These are phyloP conservation scores for Orbilia ellipsospora DNA, from an alignment of 2,329 filamentous ascomycete species.

Conservation along the genomic window DNA sequence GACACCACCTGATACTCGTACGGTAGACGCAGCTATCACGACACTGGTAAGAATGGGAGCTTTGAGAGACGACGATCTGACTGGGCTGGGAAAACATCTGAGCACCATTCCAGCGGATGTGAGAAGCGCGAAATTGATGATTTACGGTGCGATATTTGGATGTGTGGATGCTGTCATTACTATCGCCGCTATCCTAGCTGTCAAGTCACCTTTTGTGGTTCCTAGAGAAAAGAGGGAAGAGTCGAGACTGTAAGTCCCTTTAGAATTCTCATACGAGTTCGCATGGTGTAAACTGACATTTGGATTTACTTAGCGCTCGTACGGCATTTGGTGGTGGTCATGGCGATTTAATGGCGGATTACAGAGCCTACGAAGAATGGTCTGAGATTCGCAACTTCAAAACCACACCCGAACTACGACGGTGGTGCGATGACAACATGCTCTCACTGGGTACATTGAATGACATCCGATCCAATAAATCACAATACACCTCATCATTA, in stretches of 20 bases:
- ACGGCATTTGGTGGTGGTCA: constrained; percentile 78
- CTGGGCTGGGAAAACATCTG: constrained; percentile 90
- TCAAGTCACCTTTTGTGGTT: constrained; percentile 84
- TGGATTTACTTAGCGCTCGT: constrained; percentile 66
- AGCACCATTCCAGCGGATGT: constrained; percentile 89
- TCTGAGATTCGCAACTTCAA: constrained; percentile 63
- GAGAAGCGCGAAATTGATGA: constrained; percentile 91
- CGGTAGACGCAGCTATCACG: constrained; percentile 84
- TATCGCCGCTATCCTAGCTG: constrained; percentile 91
- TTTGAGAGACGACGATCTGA: constrained; percentile 84
- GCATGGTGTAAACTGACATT: constrained; percentile 15
- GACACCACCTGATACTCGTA: constrained; percentile 85
- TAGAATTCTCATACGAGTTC: neutral
- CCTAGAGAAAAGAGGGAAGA: constrained; percentile 85
- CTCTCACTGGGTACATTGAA: constrained; percentile 83
- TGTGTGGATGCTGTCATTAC: constrained; percentile 89
- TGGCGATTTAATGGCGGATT: constrained; percentile 88
- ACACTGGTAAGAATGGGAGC: constrained; percentile 87
- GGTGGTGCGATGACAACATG: constrained; percentile 87
- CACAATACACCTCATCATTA: constrained; percentile 86
- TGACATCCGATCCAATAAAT: constrained; percentile 86
- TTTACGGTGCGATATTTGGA: constrained; percentile 92
- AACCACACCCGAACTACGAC: constrained; percentile 68
- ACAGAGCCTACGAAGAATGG: constrained; percentile 87
- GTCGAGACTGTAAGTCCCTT: constrained; percentile 69